These are phyloP conservation scores for Haematococcus sp. DNA, from an alignment of 139 green algal genomes.

Conservation along the genomic window DNA sequence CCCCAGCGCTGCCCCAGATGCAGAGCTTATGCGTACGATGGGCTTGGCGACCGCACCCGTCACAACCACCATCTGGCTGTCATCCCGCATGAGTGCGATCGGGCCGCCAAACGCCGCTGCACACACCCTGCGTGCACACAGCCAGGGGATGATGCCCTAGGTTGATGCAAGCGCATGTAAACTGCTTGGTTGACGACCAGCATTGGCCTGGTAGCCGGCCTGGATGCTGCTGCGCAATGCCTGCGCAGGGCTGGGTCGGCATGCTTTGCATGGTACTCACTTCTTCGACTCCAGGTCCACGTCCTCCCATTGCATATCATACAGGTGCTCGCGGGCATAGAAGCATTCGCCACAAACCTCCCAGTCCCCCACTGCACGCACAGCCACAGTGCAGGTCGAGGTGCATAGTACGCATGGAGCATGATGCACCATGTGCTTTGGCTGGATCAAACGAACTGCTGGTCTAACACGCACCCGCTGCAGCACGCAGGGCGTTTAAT, in stretches of 20 bases:
- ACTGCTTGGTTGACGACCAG: neutral
- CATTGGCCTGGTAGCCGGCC: neutral
- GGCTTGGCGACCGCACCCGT: slow-evolving; percentile 33
- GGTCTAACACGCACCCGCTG: too few relatives aligned
- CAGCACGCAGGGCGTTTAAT: too few relatives aligned
- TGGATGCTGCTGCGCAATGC: neutral
- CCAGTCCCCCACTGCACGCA: slow-evolving; percentile 60
- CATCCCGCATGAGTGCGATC: slow-evolving; percentile 79
- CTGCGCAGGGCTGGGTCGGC: too few relatives aligned
- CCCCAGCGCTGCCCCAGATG: slow-evolving; percentile 45
- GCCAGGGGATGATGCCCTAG: neutral
- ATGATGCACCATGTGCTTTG: too few relatives aligned
- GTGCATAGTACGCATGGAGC: too few relatives aligned
- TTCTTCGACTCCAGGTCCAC: slow-evolving; percentile 52
- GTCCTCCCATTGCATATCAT: slow-evolving; percentile 68
- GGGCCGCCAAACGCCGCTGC: slow-evolving; percentile 70
- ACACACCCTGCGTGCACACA: slow-evolving; percentile 40
- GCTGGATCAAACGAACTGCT: too few relatives aligned
- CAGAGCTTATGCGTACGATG: slow-evolving; percentile 65
- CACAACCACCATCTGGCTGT: slow-evolving; percentile 73
- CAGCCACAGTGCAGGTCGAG: neutral
- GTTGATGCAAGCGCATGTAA: neutral
- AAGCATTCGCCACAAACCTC: slow-evolving; percentile 62
- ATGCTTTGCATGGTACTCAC: too few relatives aligned
- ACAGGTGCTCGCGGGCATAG: slow-evolving; percentile 57